Base-by-base conservation (phyloP, 1,139 yeast genomes). In the Suhomyces guaymorum region DNA sequence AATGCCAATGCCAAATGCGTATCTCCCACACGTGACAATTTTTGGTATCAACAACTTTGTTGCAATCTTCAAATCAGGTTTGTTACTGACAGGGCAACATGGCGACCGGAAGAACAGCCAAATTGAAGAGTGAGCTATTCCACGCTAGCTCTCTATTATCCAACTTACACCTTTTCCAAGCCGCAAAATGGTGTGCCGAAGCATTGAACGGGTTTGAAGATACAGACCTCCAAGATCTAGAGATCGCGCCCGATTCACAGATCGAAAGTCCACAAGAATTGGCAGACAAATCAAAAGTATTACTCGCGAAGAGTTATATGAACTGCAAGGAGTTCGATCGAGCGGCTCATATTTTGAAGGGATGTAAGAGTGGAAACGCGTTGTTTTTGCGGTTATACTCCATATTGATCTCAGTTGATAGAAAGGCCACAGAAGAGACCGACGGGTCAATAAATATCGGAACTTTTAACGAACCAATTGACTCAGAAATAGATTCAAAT, bases 281-380 rank as follows among this genome's bases (percentile, higher is more conserved):
- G 3, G 41, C 44, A 11, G 62, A 63, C 22, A 59, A 54, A 32
- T 73, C 72, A 34, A 59, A 59, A 41, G 59, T 80, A 26, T 49
- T 78, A 9, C 63, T 88, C 18, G 97, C 95, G 0, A 78, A 80
- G 39, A 58, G 87, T 0, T 82, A 85, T 50, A 88, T 92, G 63
- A 83, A 80, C 50, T 80, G 90, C 52, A 82, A 85, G 49, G 98
- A 92, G 55, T 90, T 82, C 53, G 94, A 83, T 41, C 63, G 98
- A 21, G 86, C 94, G 41, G 79, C 86, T 2, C 66, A 71, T 47
- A 70, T 71, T 13, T 62, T 90, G 41, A 68, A 67, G 37, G 70
- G 70, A 19, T 76, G 82, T 30, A 59, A 53, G 18, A 72, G 80
- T 40, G 73, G 81, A 2, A 69, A 73, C 36, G 79, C 86, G 10